phyloP scores from a whole-genome alignment of 371 early-diverging fungal species.

The Mucor lusitanicus region DNA sequence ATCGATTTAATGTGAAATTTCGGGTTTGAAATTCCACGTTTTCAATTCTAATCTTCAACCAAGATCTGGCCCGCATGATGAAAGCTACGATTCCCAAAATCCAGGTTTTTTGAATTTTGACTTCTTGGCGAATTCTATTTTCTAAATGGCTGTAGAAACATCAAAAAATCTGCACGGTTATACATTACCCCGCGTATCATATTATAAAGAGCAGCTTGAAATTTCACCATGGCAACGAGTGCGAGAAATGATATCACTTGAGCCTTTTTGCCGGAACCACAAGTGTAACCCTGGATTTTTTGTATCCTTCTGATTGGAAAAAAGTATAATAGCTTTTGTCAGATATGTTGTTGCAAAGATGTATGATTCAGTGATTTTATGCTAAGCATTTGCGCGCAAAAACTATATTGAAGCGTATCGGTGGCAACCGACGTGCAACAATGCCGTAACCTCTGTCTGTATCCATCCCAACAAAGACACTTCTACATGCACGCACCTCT shows the following conservation, averaged over 20 bases:
- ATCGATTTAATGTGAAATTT: background rate
- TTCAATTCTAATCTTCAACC: no score
- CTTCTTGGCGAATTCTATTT: background rate
- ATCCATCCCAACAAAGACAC: background rate
- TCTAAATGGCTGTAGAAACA: background rate
- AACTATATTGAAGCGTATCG: background rate
- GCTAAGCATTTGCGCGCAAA: background rate
- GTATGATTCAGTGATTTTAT: background rate
- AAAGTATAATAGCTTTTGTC: background rate
- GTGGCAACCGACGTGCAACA: background rate
- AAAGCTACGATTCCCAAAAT: background rate
- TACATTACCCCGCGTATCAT: conserved; percentile 2
- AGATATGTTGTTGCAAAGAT: background rate
- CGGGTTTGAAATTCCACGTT: background rate
- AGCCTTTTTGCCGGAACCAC: conserved; percentile 11
- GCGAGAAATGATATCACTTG: conserved; percentile 11
- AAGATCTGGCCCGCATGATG: background rate
- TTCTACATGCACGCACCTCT: no score
- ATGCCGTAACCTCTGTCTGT: background rate
- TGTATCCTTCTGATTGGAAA: background rate
- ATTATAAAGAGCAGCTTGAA: background rate
- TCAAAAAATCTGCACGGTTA: background rate
- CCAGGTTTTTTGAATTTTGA: background rate
- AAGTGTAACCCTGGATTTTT: background rate
- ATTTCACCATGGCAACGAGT: background rate